These are phyloP conservation scores for Aspergillus ibericus DNA, from an alignment of 2,329 filamentous ascomycete species.

Conservation along the genomic window DNA sequence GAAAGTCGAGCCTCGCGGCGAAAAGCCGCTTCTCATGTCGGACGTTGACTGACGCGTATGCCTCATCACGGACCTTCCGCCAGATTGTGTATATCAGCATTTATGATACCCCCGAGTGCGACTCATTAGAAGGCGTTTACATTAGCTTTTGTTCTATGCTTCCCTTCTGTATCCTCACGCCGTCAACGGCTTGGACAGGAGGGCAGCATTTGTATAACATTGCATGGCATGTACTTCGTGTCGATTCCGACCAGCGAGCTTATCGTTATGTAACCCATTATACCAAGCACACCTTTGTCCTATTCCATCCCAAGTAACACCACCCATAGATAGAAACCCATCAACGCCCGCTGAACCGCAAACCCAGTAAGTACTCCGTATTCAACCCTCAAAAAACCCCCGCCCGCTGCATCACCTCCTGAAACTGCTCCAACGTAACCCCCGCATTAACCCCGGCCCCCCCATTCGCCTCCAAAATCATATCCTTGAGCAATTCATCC, in stretches of 20 bases:
- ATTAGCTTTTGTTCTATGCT: neutral
- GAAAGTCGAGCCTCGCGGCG: conserved; percentile 8
- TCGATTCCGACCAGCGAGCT: neutral
- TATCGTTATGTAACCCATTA: neutral
- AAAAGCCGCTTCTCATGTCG: conserved; percentile 2
- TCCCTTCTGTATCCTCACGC: neutral
- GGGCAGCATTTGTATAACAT: neutral
- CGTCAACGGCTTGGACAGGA: neutral
- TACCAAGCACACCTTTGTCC: neutral
- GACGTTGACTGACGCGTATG: conserved; percentile 16
- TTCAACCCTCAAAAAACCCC: conserved; percentile 68
- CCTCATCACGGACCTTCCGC: neutral
- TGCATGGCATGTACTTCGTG: conserved; percentile 1
- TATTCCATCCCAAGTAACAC: neutral
- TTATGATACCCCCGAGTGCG: conserved; percentile 22
- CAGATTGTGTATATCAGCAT: conserved; percentile 12
- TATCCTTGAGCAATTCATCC: conserved; percentile 83
- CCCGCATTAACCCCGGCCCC: conserved; percentile 69
- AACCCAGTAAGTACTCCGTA: neutral
- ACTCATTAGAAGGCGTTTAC: conserved; percentile 16
- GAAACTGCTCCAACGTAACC: conserved; percentile 78
- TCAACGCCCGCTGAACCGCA: conserved; percentile 9
- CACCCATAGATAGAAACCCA: neutral
- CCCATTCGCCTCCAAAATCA: conserved; percentile 92
- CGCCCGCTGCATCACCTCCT: conserved; percentile 79